phyloP scores from a whole-genome alignment of 257 asterid genomes.

The Solanum sparsipilum region DNA sequence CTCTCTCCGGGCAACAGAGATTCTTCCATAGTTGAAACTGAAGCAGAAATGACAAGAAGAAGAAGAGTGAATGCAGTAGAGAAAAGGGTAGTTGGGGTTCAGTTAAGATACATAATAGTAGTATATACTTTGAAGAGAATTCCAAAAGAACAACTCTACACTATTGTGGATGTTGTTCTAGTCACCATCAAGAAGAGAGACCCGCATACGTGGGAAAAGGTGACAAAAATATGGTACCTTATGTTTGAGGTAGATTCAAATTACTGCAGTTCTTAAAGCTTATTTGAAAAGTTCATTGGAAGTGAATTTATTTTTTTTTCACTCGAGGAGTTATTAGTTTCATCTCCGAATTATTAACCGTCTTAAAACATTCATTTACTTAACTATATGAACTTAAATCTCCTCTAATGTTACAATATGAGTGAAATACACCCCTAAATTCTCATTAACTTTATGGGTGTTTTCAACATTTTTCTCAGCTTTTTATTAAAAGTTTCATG shows the following conservation, averaged over 20 bases:
- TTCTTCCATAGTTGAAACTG: slow-evolving; percentile 26
- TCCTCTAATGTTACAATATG: too few relatives aligned
- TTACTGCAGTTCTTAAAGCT: not conserved
- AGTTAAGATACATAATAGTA: not conserved
- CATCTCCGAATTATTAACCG: too few relatives aligned
- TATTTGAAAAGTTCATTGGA: not conserved
- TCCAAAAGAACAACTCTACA: too few relatives aligned
- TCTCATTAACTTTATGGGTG: too few relatives aligned
- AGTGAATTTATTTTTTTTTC: too few relatives aligned
- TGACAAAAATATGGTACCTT: not conserved
- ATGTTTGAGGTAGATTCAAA: not conserved
- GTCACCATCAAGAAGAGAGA: not conserved
- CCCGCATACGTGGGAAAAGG: not conserved
- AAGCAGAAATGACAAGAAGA: not conserved
- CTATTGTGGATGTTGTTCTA: not conserved
- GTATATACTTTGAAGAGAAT: not conserved
- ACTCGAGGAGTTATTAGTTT: too few relatives aligned
- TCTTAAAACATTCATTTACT: too few relatives aligned
- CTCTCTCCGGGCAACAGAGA: slow-evolving; percentile 36
- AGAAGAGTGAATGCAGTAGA: not conserved
- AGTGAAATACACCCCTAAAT: too few relatives aligned
- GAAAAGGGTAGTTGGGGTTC: not conserved
- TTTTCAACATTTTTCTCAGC: too few relatives aligned
- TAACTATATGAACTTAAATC: too few relatives aligned
- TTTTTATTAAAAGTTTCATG: too few relatives aligned